Base-by-base conservation (phyloP, 179 eudicot species). In the Camellia oleifera region DNA sequence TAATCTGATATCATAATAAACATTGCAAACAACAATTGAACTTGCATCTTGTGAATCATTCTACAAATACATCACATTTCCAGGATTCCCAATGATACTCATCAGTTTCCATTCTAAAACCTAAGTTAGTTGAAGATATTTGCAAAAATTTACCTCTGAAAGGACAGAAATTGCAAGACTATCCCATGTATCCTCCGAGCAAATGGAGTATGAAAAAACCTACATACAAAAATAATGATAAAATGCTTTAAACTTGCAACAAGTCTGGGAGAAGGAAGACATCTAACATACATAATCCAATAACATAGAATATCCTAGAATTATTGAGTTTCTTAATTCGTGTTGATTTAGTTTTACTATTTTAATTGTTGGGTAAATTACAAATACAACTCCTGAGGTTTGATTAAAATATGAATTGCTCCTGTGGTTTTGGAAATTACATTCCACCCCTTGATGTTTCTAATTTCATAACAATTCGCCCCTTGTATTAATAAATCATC, bases 101-200 rank as follows among this genome's bases (percentile, higher is more conserved):
- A 61, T 77, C 56, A 15, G 50, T 66, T 12, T 65, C 52, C 42
- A 77, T 65, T 32, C 15, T 23, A 18, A 10, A 65, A 65, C 6
- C 46, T 8, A 46, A 44, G n/a, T 48, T 17, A 77, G 65, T 63
- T 0, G 3, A 71, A 61, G 54, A 23, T 42, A 77, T 53, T 32
- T 77, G 60, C 73, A 48, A 56, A 26, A 44, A 83, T 62, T 78
- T 87, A 93, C 99, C 99, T 97, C 92, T 72, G 88, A 90, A 42
- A 94, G 80, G 83, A 90, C 89, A 81, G 93, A 82, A 81, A 94
- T 86, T 46, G 92, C 97, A 84, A 92, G 91, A 81, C 84, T 81
- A 83, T 92, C 87, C 97, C 98, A 94, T 58, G 94, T 84, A 83
- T 89, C 94, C 83, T 85, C 97, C 86, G 83, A 81, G 75, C 81